phyloP scores from a whole-genome alignment of 169 alveolate genomes.

The Besnoitia besnoiti region DNA sequence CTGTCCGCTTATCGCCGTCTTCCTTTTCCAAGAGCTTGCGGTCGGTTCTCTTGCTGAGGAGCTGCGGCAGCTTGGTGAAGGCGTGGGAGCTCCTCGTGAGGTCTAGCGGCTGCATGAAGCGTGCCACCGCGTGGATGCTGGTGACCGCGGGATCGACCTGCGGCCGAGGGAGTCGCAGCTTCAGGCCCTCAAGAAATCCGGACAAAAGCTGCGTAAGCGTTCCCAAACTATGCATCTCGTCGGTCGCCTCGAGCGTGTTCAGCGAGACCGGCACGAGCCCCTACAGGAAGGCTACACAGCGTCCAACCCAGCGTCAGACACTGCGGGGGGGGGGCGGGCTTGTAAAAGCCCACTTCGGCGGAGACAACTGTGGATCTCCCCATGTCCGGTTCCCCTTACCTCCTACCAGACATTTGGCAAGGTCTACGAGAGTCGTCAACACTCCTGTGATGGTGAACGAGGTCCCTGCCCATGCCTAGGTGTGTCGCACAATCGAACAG shows the following conservation, averaged over 20 bases:
- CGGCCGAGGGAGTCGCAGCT: conserved; percentile 21
- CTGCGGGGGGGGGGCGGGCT: too few relatives aligned
- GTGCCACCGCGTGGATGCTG: background rate
- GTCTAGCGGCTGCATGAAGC: conserved; percentile 30
- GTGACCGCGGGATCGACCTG: background rate
- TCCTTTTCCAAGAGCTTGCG: background rate
- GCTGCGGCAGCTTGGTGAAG: conserved; percentile 17
- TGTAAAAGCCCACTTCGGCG: too few relatives aligned
- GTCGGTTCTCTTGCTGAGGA: conserved; percentile 26
- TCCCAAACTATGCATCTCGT: conserved; percentile 24
- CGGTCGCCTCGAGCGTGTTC: conserved; percentile 30
- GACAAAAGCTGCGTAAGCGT: conserved; percentile 10
- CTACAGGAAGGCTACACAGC: background rate
- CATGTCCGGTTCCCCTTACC: too few relatives aligned
- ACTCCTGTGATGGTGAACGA: too few relatives aligned
- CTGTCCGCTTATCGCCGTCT: conserved; percentile 28
- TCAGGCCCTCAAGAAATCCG: conserved; percentile 20
- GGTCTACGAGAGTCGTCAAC: too few relatives aligned
- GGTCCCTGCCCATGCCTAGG: too few relatives aligned
- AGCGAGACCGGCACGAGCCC: conserved; percentile 33
- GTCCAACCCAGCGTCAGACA: too few relatives aligned
- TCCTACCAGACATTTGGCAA: too few relatives aligned
- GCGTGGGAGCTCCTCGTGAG: conserved; percentile 17
- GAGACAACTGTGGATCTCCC: too few relatives aligned
- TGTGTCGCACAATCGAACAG: too few relatives aligned